Evolutionary conservation across 2,329 filamentous ascomycete species (phyloP).

Genomic region (Alternaria hordeiaustralica): DNA sequence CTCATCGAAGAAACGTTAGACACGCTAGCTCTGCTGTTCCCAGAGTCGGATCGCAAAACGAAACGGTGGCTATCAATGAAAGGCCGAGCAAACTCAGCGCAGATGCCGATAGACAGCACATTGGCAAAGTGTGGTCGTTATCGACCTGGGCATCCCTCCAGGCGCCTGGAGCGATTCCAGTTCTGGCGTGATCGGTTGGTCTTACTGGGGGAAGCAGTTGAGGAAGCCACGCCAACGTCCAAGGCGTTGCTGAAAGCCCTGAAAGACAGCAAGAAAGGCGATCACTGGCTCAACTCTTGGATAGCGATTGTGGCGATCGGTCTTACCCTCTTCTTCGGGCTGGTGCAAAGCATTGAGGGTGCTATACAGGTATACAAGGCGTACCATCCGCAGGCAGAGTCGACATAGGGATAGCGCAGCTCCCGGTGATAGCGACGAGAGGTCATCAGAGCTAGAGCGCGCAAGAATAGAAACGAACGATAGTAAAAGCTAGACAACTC

Average conservation of each 20-base stretch:
- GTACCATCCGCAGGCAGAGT: constrained; percentile 10
- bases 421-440: not conserved
- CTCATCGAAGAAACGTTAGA: not conserved
- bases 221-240: too few relatives aligned
- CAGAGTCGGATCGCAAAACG: not conserved
- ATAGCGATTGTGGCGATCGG: not conserved
- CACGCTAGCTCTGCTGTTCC: not conserved
- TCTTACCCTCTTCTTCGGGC: constrained; percentile 41
- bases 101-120: not conserved
- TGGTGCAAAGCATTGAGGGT: constrained; percentile 53
- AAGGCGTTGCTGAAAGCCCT: not conserved
- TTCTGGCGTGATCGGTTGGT: too few relatives aligned
- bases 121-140: too few relatives aligned
- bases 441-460: too few relatives aligned
- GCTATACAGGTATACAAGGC: constrained; percentile 48
- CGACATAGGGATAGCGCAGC: not conserved
- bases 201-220: too few relatives aligned
- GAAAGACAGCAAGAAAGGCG: not conserved
- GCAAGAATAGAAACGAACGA: too few relatives aligned
- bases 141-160: too few relatives aligned
- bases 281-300: not conserved
- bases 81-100: not conserved
- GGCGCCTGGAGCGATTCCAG: too few relatives aligned
- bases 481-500: not conserved
- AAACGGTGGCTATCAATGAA: not conserved